Evolutionary conservation across 495 filamentous ascomycete genomes (phyloP).

Genomic region (Talaromyces adpressus): DNA sequence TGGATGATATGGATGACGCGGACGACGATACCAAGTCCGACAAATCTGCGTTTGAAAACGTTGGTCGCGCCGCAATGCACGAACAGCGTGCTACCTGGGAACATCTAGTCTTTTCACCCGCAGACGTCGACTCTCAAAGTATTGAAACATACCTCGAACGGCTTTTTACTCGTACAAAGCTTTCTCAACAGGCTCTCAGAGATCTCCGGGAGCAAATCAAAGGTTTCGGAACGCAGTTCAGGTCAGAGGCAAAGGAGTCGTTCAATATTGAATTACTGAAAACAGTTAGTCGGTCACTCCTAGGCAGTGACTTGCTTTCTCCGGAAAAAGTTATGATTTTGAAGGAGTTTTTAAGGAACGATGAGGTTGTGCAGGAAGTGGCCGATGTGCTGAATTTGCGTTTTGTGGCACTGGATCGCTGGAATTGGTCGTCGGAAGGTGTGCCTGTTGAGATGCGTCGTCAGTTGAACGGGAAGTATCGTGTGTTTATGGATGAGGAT

Average conservation of each 20-base stretch:
- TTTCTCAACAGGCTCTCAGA: slow-evolving; percentile 35
- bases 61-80: slow-evolving; percentile 42
- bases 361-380: slow-evolving; percentile 50
- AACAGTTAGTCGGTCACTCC: slow-evolving; percentile 47
- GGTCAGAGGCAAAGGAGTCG: slow-evolving; percentile 13
- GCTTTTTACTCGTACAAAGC: slow-evolving; percentile 40
- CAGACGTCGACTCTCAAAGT: slow-evolving; percentile 33
- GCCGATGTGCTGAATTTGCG: slow-evolving; percentile 65
- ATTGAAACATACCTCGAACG: slow-evolving; percentile 44
- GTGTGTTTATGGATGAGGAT: slow-evolving; percentile 61
- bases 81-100: slow-evolving; percentile 50
- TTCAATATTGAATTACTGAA: slow-evolving; percentile 34
- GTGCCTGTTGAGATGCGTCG: slow-evolving; percentile 53
- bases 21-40: slow-evolving; percentile 10
- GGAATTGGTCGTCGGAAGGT: slow-evolving; percentile 50
- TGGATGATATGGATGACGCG: slow-evolving; percentile 13
- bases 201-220: slow-evolving; percentile 34
- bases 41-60: slow-evolving; percentile 21
- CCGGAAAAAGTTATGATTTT: slow-evolving; percentile 52
- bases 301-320: slow-evolving; percentile 48
- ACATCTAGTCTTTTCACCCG: slow-evolving; percentile 44
- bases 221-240: slow-evolving; percentile 34
- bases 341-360: slow-evolving; percentile 52
- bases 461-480: slow-evolving; percentile 55
- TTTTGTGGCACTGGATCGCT: slow-evolving; percentile 47